Evolutionary conservation across 345 rosid genomes (phyloP).

Genomic region (Brassica nigra): DNA sequence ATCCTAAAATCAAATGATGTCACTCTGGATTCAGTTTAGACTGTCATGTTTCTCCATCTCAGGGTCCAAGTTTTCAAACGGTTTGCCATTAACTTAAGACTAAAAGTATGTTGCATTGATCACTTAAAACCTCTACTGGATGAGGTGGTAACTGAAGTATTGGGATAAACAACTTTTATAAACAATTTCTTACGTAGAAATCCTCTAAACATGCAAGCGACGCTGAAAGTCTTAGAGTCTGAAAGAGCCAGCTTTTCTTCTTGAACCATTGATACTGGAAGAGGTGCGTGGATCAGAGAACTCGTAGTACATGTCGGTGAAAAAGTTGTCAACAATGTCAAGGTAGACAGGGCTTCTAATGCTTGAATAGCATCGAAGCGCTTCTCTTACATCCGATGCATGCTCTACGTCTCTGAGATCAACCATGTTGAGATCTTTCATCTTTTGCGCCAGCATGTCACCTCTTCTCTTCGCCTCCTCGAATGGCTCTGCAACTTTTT

Average conservation of each 20-base stretch:
- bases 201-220: not conserved
- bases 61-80: not conserved
- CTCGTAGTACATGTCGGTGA: conserved; percentile 74
- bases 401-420: conserved; percentile 72
- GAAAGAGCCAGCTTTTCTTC: conserved; percentile 45
- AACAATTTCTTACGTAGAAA: not conserved
- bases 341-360: conserved; percentile 81
- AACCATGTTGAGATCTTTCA: conserved; percentile 87
- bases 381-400: conserved; percentile 77
- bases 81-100: not conserved
- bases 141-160: not conserved
- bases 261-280: conserved; percentile 48
- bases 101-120: not conserved
- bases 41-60: not conserved
- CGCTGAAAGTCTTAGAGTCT: conserved; percentile 37
- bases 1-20: not conserved
- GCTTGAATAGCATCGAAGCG: conserved; percentile 76
- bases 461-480: conserved; percentile 42
- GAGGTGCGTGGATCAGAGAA: conserved; percentile 57
- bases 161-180: not conserved
- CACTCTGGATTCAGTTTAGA: not conserved
- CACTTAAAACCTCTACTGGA: too few species aligned
- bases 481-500: conserved; percentile 14
- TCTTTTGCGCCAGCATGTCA: conserved; percentile 63
- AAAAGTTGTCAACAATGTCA: conserved; percentile 82